These are phyloP conservation scores for Hymenoscyphus repandus DNA, from an alignment of 2,329 filamentous ascomycete genomes.

Conservation along the genomic window DNA sequence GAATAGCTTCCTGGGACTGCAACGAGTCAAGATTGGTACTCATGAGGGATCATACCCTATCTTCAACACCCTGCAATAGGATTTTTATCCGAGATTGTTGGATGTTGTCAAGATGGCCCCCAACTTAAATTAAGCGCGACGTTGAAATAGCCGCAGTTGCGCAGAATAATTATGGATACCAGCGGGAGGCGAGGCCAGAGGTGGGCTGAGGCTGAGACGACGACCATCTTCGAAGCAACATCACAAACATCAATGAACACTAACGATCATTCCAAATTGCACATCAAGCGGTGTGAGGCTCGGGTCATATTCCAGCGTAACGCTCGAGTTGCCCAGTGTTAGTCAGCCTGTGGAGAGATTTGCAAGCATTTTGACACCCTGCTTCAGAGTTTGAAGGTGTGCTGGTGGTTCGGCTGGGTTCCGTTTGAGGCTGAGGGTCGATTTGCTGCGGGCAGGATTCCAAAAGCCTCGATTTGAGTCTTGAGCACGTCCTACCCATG, in stretches of 20 bases:
- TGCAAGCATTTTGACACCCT: neutral
- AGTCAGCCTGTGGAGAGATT: neutral
- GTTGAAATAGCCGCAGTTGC: neutral
- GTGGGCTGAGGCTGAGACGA: too few relatives aligned
- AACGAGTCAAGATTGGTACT: conserved; percentile 17
- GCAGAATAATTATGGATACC: neutral
- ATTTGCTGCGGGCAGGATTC: neutral
- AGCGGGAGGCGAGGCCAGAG: too few relatives aligned
- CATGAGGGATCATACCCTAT: conserved; percentile 14
- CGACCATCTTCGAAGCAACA: neutral
- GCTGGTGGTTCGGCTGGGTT: neutral
- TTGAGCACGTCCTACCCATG: too few relatives aligned
- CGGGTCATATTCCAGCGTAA: neutral
- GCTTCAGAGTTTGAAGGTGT: neutral
- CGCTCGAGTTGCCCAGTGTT: too few relatives aligned
- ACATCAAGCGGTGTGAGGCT: neutral
- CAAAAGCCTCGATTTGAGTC: neutral
- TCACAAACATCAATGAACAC: neutral
- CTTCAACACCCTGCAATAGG: neutral
- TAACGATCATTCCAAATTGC: neutral
- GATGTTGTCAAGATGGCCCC: neutral
- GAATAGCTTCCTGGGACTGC: conserved; percentile 30
- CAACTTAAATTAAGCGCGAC: too few relatives aligned
- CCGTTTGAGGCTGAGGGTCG: neutral
- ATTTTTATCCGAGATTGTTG: neutral